Evolutionary conservation across 2,329 filamentous ascomycete genomes (phyloP).

Genomic region (Tolypocladium sp.): DNA sequence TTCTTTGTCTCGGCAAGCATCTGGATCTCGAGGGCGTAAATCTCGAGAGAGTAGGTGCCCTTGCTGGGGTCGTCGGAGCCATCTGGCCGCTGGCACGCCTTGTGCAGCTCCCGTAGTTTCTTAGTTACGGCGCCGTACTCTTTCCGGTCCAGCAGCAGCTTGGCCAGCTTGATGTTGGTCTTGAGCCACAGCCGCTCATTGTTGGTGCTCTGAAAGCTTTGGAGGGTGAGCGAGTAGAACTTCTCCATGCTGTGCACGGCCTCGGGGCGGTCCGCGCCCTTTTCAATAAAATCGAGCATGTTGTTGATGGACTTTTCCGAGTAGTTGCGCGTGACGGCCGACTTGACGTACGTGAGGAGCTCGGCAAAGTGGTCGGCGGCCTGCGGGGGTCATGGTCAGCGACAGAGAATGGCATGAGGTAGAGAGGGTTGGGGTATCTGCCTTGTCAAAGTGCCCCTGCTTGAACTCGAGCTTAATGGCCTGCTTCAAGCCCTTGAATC

Average conservation of each 20-base stretch:
- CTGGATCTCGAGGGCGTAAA: constrained; percentile 95
- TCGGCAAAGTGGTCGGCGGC: constrained; percentile 88
- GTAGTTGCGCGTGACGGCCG: constrained; percentile 93
- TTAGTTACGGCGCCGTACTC: constrained; percentile 72
- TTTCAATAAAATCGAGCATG: constrained; percentile 96
- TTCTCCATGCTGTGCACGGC: constrained; percentile 77
- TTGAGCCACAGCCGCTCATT: constrained; percentile 97
- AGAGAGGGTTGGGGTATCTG: constrained; percentile 20
- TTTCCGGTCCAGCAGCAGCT: constrained; percentile 83
- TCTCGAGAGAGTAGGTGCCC: constrained; percentile 90
- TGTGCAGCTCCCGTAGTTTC: constrained; percentile 83
- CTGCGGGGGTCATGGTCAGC: constrained; percentile 30
- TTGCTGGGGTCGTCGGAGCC: constrained; percentile 88
- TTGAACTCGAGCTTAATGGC: constrained; percentile 96
- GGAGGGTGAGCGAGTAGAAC: constrained; percentile 88
- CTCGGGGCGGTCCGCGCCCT: constrained; percentile 62
- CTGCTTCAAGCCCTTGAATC: constrained; percentile 96
- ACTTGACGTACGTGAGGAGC: constrained; percentile 94
- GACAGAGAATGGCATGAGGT: constrained; percentile 12
- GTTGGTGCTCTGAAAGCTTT: constrained; percentile 94
- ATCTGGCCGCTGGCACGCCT: constrained; percentile 77
- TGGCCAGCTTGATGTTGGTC: constrained; percentile 94
- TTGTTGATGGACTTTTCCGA: constrained; percentile 99
- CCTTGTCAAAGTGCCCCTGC: constrained; percentile 78
- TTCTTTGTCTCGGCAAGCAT: constrained; percentile 97